Evolutionary conservation across 345 rosid genomes (phyloP), one percentile per base, ranked within the genome.

Genomic region (Turritis glabra): DNA sequence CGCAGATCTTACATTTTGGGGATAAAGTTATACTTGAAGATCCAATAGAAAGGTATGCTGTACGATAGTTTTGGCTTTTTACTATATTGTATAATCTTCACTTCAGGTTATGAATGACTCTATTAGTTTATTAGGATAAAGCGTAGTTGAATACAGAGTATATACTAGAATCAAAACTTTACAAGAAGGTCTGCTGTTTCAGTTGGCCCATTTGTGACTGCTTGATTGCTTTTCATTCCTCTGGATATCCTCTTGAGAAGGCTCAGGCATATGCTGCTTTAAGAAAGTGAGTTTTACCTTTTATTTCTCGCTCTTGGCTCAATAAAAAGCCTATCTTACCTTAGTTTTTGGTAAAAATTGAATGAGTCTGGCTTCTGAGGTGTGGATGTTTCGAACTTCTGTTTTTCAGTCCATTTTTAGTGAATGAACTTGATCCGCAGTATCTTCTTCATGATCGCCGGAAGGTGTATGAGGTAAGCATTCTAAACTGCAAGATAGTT

Each of bases 131-230:
- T 27, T 57, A 75, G 23, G 62, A 43, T 33, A 53, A 73, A 74
- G 18, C 25, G 56, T 38, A 30, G 54, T 38, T 57, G 30, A 18
- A 26, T 48, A 32, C 63, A 41, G 15, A 66, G 58, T 47, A 48
- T 69, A 51, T 65, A 63, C 50, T 57, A 15, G 58, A 78, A 75
- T 55, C 64, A 15, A 66, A 37, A 61, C 58, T 75, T 62, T 71
- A 62, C 83, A 54, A 54, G 52, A 43, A 18, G 8, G 27, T 77
- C 79, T 76, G 8, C 32, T 81, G 17, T 84, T 88, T 81, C 97
- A 95, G 97, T 66, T 96, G 99, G 99, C 98, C 99, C 32, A 72
- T 86, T 54, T 92, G 98, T 76, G 97, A 96, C 78, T 96, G 99
- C 83, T 84, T 92, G 82, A 90, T 96, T 85, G 99, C 96, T 33